Evolutionary conservation across 129 eudicot genomes (phyloP), one percentile per base, ranked within the genome.

Genomic region (Rutidosis leptorrhynchoides): DNA sequence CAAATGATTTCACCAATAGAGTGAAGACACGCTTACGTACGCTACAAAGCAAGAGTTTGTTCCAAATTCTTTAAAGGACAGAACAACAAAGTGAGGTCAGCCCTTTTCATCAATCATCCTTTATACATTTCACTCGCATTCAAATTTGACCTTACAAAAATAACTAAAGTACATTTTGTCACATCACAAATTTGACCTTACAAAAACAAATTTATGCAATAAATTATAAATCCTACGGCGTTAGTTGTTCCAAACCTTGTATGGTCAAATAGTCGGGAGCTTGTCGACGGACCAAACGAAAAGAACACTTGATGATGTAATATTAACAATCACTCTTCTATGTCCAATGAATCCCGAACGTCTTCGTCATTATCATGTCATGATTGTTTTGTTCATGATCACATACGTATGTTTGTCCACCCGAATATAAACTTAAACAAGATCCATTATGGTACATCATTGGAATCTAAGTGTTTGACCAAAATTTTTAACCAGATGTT

Each of bases 251-350:
- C 29, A 23, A 4, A 21, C 58, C 45, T 37, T 40, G n/a, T 12
- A 11, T 7, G 0, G 19, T 1, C 52, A 11, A 45, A n/a, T 45
- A 45, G 19, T 45, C 7, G 55, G 55, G 23, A 17, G 55, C 23
- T 17, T 24, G 37, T n/a, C 19, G 40, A 11, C 12, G 20, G 27
- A 58, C 63, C 22, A n/a, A 49, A 7, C 0, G 24, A 49, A 49
- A 5, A n/a, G 55, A 58, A 28, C 33, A 26, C 63, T 58, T 58
- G 12, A 15, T 24, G 30, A 25, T 15, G 63, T 58, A 58, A 27
- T 27, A 58, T 58, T n/a, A 58, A 58, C 63, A 58, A 58, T 26
- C 33, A 12, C 40, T 27, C 20, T 58, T 58, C 40, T 58, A 57
- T 57, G 37, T 58, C 22, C 16, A 58, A 27, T 12, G 10, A 58